phyloP scores from a whole-genome alignment of 208 protist species.

The Leishmania major region DNA sequence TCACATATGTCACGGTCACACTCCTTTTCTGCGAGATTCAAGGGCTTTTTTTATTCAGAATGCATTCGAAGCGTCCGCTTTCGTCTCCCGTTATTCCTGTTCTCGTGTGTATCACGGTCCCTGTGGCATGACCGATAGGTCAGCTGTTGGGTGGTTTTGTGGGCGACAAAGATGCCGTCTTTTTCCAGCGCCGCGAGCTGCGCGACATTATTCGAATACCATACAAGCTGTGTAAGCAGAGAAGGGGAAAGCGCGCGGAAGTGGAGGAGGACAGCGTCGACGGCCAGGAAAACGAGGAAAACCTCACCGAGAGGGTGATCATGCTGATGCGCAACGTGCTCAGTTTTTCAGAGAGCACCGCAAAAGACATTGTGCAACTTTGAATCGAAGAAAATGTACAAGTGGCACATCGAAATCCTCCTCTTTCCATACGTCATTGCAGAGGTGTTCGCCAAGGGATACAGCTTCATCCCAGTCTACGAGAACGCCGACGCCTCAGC shows the following conservation, averaged over 20 bases:
- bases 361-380: slow-evolving; percentile 45
- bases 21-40: slow-evolving; percentile 81
- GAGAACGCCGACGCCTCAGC: slow-evolving; percentile 46
- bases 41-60: slow-evolving; percentile 72
- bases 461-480: slow-evolving; percentile 61
- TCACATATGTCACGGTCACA: slow-evolving; percentile 55
- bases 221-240: slow-evolving; percentile 42
- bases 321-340: slow-evolving; percentile 75
- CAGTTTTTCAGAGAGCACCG: slow-evolving; percentile 60
- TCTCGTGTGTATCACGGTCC: slow-evolving; percentile 61
- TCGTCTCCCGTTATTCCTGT: slow-evolving; percentile 47
- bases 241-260: slow-evolving; percentile 18
- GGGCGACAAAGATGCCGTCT: slow-evolving; percentile 62
- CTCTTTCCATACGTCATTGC: slow-evolving; percentile 48
- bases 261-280: slow-evolving; percentile 24
- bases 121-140: slow-evolving; percentile 69
- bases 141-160: slow-evolving; percentile 65
- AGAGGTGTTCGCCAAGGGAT: slow-evolving; percentile 49
- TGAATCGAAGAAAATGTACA: slow-evolving; percentile 50
- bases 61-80: slow-evolving; percentile 51
- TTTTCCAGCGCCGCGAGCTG: slow-evolving; percentile 63
- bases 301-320: slow-evolving; percentile 62
- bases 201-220: slow-evolving; percentile 64
- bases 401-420: slow-evolving; percentile 46
- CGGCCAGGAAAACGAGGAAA: slow-evolving; percentile 39